Evolutionary conservation across 306 rosid genomes (phyloP), one percentile per base, ranked within the genome.

Genomic region (Vigna angularis): DNA sequence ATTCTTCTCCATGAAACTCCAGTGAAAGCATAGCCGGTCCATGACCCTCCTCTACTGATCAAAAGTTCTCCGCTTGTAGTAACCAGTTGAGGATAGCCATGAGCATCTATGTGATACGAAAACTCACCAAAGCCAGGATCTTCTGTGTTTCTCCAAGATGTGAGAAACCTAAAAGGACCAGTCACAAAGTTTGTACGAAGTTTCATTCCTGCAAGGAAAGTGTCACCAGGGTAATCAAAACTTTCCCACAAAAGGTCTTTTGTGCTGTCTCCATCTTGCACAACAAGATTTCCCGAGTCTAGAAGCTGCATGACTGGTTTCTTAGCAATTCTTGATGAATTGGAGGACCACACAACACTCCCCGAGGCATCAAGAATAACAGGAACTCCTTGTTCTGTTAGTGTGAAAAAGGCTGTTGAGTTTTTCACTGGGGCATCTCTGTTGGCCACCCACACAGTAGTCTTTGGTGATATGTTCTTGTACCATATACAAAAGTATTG

Each of bases 151-250:
- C 44, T 66, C 53, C 53, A 66, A 10, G 72, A 66, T 42, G 36
- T 66, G 18, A 66, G 53, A 44, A 17, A 66, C 36, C 36, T 66
- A 66, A 20, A 12, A 42, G 53, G 36, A 66, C 72, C 53, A 20
- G 53, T 20, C 1, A 66, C 72, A 1, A 42, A 20, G 7, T n/a
- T 66, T 42, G 72, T 66, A 6, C 53, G 6, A 20, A 66, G 53
- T 44, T 66, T 42, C 72, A 66, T 66, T 66, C 72, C 72, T 42
- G 72, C 72, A 66, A 66, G 72, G 36, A 66, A 66, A 66, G 55
- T 44, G 72, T 66, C 52, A 20, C 72, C 72, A 20, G 72, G 72
- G 36, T 66, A 66, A 22, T 66, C 72, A 44, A 66, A 66, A 66
- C 72, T 66, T 20, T 66, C 52, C 71, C 52, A 66, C 52, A 42